A percentile compares a stretch with the other conserved stretches of the same genome.
Evolutionary conservation across 371 early-diverging fungal species (phyloP).

Genomic region (Mucor indicus): DNA sequence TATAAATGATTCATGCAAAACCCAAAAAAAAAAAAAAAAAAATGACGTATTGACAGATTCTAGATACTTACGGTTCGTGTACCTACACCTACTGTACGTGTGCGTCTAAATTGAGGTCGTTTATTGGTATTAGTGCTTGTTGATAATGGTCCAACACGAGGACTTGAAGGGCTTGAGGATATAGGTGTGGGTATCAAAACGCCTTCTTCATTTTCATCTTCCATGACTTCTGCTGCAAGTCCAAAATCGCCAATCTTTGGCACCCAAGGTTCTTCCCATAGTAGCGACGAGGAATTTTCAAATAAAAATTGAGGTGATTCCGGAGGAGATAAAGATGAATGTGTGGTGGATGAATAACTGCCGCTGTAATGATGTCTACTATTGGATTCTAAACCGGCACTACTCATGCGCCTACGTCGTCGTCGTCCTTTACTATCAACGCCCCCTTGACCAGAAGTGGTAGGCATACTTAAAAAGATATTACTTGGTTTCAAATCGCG

Average conservation of each 20-base stretch:
- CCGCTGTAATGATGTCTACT: too few species aligned
- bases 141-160: background rate
- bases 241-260: constrained; percentile 91
- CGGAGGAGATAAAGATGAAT: background rate
- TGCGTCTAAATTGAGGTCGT: constrained; percentile 3
- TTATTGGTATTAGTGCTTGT: background rate
- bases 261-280: constrained; percentile 50
- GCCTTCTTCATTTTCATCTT: constrained; percentile 1
- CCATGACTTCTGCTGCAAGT: constrained; percentile 58
- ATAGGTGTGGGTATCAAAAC: constrained; percentile 11
- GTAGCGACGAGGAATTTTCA: too few species aligned
- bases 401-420: background rate
- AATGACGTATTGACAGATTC: background rate
- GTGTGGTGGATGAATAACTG: too few species aligned
- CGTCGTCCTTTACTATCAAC: background rate
- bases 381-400: background rate
- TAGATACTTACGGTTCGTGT: constrained; percentile 61
- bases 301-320: background rate
- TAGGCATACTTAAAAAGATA: constrained; percentile 13
- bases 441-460: background rate
- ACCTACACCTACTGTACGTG: constrained; percentile 62
- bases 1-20: too few species aligned
- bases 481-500: constrained; percentile 67
- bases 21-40: background rate
- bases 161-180: constrained; percentile 8